These are phyloP conservation scores for Edaphochlamys debaryana DNA, from an alignment of 139 green algal species.

Conservation along the genomic window DNA sequence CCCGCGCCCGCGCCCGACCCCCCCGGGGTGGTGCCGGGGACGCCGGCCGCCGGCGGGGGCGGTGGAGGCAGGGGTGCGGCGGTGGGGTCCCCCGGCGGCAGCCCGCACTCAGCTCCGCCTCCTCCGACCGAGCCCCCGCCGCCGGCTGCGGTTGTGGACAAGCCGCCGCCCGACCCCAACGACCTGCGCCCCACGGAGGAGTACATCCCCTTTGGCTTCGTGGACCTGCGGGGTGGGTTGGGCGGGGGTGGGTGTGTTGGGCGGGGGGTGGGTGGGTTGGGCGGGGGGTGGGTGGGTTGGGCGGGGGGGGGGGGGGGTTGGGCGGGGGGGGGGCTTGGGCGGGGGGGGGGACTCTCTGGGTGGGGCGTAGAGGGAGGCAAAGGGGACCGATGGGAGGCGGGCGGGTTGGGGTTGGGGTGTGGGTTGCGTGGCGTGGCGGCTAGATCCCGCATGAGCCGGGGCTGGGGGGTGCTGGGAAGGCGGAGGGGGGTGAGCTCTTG, in stretches of 20 bases:
- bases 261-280: too few relatives aligned
- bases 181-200: not conserved
- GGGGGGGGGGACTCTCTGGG: too few relatives aligned
- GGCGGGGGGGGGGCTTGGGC: too few relatives aligned
- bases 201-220: conserved; percentile 39
- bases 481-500: too few relatives aligned
- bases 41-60: not conserved
- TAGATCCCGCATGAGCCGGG: too few relatives aligned
- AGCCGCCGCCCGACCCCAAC: not conserved
- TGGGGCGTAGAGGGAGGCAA: too few relatives aligned
- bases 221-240: conserved; percentile 11
- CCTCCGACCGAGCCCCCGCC: not conserved
- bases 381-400: too few relatives aligned
- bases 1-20: too few relatives aligned
- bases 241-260: not conserved
- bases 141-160: not conserved
- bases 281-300: not conserved
- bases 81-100: not conserved
- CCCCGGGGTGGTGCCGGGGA: not conserved
- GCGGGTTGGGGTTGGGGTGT: too few relatives aligned
- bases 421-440: too few relatives aligned
- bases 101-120: not conserved
- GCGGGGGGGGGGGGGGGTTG: too few relatives aligned
- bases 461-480: too few relatives aligned
- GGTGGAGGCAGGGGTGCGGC: not conserved